Conservation (phyloP, 768 basidiomycete species). For the Auriscalpium microsporum region DNA sequence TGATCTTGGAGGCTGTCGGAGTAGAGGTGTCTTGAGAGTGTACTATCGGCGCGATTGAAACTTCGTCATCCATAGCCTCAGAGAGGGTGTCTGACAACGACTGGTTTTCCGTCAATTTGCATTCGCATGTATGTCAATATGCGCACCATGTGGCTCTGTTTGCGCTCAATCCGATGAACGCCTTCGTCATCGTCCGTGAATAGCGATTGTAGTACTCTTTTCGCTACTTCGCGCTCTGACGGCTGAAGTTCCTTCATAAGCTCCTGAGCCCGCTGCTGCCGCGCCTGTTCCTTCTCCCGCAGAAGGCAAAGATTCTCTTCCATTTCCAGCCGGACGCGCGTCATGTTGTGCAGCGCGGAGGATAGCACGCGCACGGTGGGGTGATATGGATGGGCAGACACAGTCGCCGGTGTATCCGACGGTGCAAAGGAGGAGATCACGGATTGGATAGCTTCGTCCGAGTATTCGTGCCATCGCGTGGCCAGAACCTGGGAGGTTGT, state of each 20-base stretch:
- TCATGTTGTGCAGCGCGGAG: slow-evolving; percentile 50
- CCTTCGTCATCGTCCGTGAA: slow-evolving; percentile 42
- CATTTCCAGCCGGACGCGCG: slow-evolving; percentile 50
- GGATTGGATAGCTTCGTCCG: slow-evolving; percentile 64
- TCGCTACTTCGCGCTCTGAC: slow-evolving; percentile 61
- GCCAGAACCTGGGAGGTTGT: slow-evolving; percentile 44
- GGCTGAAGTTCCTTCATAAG: slow-evolving; percentile 48
- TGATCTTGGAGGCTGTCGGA: slow-evolving; percentile 7
- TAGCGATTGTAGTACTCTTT: slow-evolving; percentile 56
- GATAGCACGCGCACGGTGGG: slow-evolving; percentile 63
- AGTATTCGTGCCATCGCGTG: slow-evolving; percentile 70
- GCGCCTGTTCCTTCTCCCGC: slow-evolving; percentile 50
- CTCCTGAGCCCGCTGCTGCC: slow-evolving; percentile 42
- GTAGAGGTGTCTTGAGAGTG: slow-evolving; percentile 17
- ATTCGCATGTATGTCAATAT: neutral
- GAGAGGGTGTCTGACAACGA: slow-evolving; percentile 39
- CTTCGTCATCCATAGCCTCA: slow-evolving; percentile 44
- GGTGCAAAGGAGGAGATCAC: slow-evolving; percentile 44
- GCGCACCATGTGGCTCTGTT: slow-evolving; percentile 53
- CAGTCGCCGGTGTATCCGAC: slow-evolving; percentile 39
- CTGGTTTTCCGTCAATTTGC: slow-evolving; percentile 17
- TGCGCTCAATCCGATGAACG: slow-evolving; percentile 41
- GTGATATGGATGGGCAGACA: slow-evolving; percentile 51
- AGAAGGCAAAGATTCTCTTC: slow-evolving; percentile 48
- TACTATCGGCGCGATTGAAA: slow-evolving; percentile 25